These are phyloP conservation scores for Ustilago loliicola DNA, from an alignment of 1,284 basidiomycete genomes.

Conservation along the genomic window DNA sequence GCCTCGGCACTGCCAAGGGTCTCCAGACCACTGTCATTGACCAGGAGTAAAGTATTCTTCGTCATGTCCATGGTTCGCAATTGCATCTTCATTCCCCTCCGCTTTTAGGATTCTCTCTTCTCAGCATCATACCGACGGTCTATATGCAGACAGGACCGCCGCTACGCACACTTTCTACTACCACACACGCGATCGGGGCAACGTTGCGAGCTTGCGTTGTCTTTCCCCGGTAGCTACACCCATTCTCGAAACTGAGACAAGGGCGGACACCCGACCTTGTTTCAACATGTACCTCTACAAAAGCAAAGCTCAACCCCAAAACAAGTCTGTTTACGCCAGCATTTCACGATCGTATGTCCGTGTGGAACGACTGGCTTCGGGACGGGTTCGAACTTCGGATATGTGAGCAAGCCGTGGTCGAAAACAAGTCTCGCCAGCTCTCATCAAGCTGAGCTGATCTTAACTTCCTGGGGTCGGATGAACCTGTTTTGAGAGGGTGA, in stretches of 20 bases:
- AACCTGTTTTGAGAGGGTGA: no score
- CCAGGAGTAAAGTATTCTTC: constrained; percentile 61
- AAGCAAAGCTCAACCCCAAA: constrained; percentile 51
- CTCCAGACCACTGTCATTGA: constrained; percentile 68
- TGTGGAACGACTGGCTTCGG: neutral
- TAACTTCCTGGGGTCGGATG: no score
- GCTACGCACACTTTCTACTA: constrained; percentile 32
- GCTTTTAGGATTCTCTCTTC: constrained; percentile 19
- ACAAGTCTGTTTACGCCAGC: constrained; percentile 52
- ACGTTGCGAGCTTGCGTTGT: constrained; percentile 50
- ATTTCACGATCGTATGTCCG: neutral
- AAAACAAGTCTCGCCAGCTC: no score
- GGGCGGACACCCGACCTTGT: constrained; percentile 9
- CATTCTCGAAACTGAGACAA: constrained; percentile 33
- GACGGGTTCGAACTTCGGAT: neutral
- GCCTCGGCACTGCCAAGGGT: constrained; percentile 69
- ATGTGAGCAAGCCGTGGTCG: neutral
- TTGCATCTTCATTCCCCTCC: constrained; percentile 35
- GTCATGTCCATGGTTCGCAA: constrained; percentile 41
- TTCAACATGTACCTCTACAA: constrained; percentile 51
- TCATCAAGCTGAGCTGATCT: no score
- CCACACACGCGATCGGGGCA: constrained; percentile 23
- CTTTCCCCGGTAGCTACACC: constrained; percentile 24
- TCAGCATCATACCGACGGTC: constrained; percentile 36
- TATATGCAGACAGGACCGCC: constrained; percentile 32